phyloP scores from a whole-genome alignment of 2,329 filamentous ascomycete genomes.

The Grosmannia penicillata region DNA sequence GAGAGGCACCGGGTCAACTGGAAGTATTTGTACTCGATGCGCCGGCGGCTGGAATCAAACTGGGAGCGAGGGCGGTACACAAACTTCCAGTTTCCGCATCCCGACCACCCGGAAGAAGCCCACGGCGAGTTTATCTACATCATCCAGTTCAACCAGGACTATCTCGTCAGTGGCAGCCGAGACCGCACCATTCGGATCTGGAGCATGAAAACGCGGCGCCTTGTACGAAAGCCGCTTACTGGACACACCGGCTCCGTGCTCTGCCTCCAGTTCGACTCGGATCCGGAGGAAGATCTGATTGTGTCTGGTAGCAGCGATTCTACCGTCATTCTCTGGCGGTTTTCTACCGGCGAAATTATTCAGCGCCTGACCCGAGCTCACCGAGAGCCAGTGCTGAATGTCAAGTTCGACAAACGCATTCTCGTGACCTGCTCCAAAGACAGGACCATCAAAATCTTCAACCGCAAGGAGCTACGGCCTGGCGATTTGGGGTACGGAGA shows the following conservation, averaged over 20 bases:
- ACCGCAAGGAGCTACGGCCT: slow-evolving; percentile 51
- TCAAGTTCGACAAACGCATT: slow-evolving; percentile 81
- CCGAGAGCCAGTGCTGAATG: slow-evolving; percentile 79
- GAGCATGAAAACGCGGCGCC: slow-evolving; percentile 68
- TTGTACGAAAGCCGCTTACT: slow-evolving; percentile 56
- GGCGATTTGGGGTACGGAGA: slow-evolving; percentile 42
- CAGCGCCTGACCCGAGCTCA: slow-evolving; percentile 67
- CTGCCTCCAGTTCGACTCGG: slow-evolving; percentile 87
- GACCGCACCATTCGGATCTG: slow-evolving; percentile 81
- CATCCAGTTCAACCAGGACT: slow-evolving; percentile 74
- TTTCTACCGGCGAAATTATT: slow-evolving; percentile 75
- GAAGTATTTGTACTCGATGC: slow-evolving; percentile 85
- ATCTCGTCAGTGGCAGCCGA: slow-evolving; percentile 83
- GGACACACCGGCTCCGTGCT: slow-evolving; percentile 80
- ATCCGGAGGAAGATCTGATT: slow-evolving; percentile 78
- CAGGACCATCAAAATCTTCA: slow-evolving; percentile 94
- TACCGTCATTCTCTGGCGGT: slow-evolving; percentile 80
- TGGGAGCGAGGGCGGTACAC: slow-evolving; percentile 73
- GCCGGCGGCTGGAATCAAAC: slow-evolving; percentile 72
- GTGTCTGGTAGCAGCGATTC: slow-evolving; percentile 91
- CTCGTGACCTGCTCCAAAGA: slow-evolving; percentile 96
- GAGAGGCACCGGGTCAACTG: slow-evolving; percentile 61
- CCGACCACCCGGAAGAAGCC: slow-evolving; percentile 62
- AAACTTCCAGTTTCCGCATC: slow-evolving; percentile 86
- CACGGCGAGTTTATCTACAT: slow-evolving; percentile 92